Evolutionary conservation across 352 stramenopile genomes (phyloP).

Genomic region (Thraustochytrium striatum): DNA sequence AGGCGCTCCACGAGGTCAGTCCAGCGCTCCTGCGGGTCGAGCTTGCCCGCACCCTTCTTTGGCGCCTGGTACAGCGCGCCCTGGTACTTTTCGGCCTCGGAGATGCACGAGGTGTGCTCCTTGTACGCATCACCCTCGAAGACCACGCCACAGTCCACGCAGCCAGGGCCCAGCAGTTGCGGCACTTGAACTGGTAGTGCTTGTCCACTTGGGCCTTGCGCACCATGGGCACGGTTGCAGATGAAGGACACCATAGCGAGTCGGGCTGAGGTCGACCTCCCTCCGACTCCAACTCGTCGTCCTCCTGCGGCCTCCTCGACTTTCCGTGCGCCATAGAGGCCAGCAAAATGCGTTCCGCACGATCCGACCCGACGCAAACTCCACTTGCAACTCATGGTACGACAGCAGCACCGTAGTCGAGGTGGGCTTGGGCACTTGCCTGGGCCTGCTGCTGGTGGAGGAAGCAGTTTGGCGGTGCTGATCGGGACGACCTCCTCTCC

Average conservation of each 20-base stretch:
- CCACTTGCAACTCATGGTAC: no score
- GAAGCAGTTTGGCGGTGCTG: no score
- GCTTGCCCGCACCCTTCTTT: conserved; percentile 58
- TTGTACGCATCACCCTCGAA: conserved; percentile 82
- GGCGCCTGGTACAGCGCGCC: conserved; percentile 72
- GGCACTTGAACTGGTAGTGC: conserved; percentile 68
- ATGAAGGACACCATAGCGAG: conserved; percentile 56
- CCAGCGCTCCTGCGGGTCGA: conserved; percentile 41
- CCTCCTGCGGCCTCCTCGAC: no score
- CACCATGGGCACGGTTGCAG: conserved; percentile 66
- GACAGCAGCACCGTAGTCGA: no score
- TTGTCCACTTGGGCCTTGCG: conserved; percentile 89
- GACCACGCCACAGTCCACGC: conserved; percentile 83
- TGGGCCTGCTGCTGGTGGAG: no score
- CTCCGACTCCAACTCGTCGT: no score
- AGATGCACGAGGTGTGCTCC: conserved; percentile 82
- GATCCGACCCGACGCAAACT: no score
- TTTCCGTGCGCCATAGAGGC: no score
- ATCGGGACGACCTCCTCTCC: no score
- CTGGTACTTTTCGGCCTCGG: conserved; percentile 88
- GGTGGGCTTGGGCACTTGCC: no score
- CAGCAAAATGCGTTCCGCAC: no score
- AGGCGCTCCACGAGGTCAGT: conserved; percentile 67
- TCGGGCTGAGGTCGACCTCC: no score
- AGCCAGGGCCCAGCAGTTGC: conserved; percentile 81